Evolutionary conservation across 768 basidiomycete species (phyloP).

Genomic region (Trametes cubensis): DNA sequence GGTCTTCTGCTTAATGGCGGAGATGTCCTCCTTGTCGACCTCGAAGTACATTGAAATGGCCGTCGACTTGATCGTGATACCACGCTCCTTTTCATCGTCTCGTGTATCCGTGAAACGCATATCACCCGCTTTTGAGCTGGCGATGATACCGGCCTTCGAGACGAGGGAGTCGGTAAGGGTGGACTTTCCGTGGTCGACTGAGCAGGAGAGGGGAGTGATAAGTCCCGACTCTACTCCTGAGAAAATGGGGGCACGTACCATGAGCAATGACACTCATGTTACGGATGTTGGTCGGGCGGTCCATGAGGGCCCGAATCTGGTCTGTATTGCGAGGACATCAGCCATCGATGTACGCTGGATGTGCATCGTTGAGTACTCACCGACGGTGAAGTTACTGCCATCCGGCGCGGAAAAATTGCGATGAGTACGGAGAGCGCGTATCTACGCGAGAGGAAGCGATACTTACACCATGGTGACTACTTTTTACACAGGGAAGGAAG

Average conservation of each 20-base stretch:
- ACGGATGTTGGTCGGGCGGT: constrained; percentile 88
- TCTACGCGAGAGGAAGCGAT: constrained; percentile 13
- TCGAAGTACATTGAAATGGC: constrained; percentile 99
- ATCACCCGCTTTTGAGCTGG: constrained; percentile 90
- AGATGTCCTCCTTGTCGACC: constrained; percentile 86
- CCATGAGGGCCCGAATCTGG: constrained; percentile 88
- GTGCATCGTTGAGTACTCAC: constrained; percentile 45
- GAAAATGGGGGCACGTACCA: constrained; percentile 50
- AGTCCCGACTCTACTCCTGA: constrained; percentile 1
- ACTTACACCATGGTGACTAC: constrained; percentile 84
- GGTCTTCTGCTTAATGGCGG: constrained; percentile 91
- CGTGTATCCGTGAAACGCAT: constrained; percentile 97
- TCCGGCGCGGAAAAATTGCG: constrained; percentile 35
- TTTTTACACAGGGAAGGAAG: constrained; percentile 40
- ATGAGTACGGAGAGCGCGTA: constrained; percentile 9
- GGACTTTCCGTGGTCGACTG: constrained; percentile 99
- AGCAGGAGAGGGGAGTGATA: not conserved
- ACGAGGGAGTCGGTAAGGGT: constrained; percentile 98
- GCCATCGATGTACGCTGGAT: not conserved
- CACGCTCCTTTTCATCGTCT: constrained; percentile 98
- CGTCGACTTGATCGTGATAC: constrained; percentile 99
- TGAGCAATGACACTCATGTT: constrained; percentile 95
- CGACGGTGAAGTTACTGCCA: constrained; percentile 85
- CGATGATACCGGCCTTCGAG: constrained; percentile 99
- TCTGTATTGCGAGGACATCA: constrained; percentile 46